phyloP scores from a whole-genome alignment of 148 eudicot species.

The Fagopyrum homotropicum region DNA sequence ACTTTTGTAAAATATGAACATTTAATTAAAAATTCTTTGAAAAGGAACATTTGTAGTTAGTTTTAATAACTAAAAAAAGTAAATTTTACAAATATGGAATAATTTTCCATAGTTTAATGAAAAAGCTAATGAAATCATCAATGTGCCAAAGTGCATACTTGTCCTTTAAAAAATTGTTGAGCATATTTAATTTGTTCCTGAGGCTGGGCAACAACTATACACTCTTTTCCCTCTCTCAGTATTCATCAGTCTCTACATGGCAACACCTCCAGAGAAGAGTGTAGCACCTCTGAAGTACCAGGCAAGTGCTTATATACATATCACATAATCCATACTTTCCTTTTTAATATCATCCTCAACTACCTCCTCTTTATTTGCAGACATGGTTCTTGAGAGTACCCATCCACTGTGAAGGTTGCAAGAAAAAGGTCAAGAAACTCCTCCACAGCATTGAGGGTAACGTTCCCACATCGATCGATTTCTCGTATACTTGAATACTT shows the following conservation, averaged over 20 bases:
- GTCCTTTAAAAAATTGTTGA: neutral
- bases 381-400: constrained; percentile 76
- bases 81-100: too few species aligned
- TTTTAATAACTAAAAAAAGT: too few species aligned
- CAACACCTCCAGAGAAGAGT: neutral
- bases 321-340: neutral
- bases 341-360: neutral
- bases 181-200: neutral
- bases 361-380: constrained; percentile 20
- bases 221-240: neutral
- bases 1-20: too few species aligned
- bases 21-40: too few species aligned
- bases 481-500: too few species aligned
- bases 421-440: constrained; percentile 77
- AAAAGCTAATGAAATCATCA: too few species aligned
- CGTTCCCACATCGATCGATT: too few species aligned
- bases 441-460: constrained; percentile 74
- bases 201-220: neutral
- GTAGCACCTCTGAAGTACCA: constrained; percentile 3
- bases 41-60: too few species aligned
- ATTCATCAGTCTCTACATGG: neutral
- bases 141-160: too few species aligned
- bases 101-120: too few species aligned
- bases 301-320: neutral
- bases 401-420: constrained; percentile 92